Evolutionary conservation across 495 filamentous ascomycete genomes (phyloP).

Genomic region (Parathielavia hyrcaniae): DNA sequence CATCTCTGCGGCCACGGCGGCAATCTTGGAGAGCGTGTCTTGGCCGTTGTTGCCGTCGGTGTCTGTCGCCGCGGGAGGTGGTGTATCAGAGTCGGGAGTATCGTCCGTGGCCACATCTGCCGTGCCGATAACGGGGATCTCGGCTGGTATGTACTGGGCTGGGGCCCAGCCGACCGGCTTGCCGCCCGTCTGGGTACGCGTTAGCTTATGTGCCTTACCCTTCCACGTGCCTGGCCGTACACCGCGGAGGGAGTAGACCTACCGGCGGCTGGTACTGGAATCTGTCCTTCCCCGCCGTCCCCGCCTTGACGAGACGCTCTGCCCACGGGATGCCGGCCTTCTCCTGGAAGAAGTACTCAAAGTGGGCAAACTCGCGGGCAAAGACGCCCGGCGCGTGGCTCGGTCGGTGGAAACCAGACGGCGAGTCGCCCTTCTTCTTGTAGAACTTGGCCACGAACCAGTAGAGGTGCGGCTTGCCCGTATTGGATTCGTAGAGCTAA

Average conservation of each 20-base stretch:
- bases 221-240: no score
- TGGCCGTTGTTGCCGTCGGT: not conserved
- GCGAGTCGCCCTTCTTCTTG: slow-evolving; percentile 27
- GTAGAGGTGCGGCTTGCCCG: slow-evolving; percentile 40
- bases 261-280: slow-evolving; percentile 39
- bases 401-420: slow-evolving; percentile 25
- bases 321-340: slow-evolving; percentile 55
- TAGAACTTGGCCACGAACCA: slow-evolving; percentile 36
- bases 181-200: slow-evolving; percentile 29
- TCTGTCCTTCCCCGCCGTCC: not conserved
- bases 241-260: no score
- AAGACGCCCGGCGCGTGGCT: slow-evolving; percentile 25
- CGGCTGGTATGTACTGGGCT: slow-evolving; percentile 9
- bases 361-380: slow-evolving; percentile 37
- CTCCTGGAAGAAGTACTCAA: slow-evolving; percentile 50
- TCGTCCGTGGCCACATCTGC: not conserved
- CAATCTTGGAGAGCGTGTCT: not conserved
- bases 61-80: not conserved
- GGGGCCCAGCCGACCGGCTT: slow-evolving; percentile 34
- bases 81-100: not conserved
- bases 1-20: not conserved
- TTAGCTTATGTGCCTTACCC: not conserved
- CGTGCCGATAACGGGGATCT: not conserved
- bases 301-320: slow-evolving; percentile 33
- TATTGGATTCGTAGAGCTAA: slow-evolving; percentile 46